These are phyloP conservation scores for Dentiscutata heterogama DNA, from an alignment of 371 early-diverging fungal species.

Conservation along the genomic window DNA sequence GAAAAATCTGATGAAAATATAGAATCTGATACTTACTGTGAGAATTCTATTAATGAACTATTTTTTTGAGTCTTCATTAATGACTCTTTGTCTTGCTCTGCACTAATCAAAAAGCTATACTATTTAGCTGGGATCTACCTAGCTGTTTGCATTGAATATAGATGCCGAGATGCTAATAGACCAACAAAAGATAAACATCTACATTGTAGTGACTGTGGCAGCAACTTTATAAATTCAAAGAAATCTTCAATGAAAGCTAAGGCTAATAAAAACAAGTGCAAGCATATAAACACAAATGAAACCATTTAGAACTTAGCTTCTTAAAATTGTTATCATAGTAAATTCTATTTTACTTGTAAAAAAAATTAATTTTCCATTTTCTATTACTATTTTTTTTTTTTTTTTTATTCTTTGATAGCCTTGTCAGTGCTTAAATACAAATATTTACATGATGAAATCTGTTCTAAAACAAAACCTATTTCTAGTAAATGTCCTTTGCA, in stretches of 20 bases:
- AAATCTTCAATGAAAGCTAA: not conserved
- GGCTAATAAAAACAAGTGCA: not conserved
- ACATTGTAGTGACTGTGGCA: not conserved
- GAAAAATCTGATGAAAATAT: not conserved
- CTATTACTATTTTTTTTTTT: too few relatives aligned
- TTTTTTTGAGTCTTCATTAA: not conserved
- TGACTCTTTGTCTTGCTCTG: not conserved
- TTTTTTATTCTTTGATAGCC: too few relatives aligned
- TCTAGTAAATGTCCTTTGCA: too few relatives aligned
- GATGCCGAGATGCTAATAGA: not conserved
- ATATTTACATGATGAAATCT: too few relatives aligned
- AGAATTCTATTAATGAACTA: not conserved
- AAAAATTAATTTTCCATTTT: too few relatives aligned
- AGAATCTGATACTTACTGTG: not conserved
- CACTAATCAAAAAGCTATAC: not conserved
- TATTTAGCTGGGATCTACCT: not conserved
- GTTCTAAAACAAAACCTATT: too few relatives aligned
- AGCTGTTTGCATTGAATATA: not conserved
- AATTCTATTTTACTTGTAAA: too few relatives aligned
- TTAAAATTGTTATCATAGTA: too few relatives aligned
- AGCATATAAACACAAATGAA: not conserved
- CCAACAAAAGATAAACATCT: not conserved
- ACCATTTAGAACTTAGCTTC: too few relatives aligned
- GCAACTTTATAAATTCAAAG: not conserved
- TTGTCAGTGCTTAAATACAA: too few relatives aligned